Percentiles rank a stretch among this genome's conserved stretches.
Conservation (phyloP, 768 basidiomycete species). For the Chalciporus pseudorubinellus region DNA sequence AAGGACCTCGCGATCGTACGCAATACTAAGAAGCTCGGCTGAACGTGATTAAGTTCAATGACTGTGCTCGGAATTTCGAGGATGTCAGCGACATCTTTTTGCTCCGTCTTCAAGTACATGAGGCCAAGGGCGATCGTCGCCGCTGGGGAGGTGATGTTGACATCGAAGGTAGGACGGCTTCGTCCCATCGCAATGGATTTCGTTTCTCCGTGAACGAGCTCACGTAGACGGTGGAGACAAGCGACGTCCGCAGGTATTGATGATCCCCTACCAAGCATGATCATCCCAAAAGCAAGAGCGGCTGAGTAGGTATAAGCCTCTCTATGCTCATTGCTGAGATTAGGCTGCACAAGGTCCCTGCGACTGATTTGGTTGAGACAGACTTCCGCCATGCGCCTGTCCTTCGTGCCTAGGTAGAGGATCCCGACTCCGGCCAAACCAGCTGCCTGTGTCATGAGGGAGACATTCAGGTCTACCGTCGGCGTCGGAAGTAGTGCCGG, state of each 20-base stretch:
- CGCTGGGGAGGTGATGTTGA: slow-evolving; percentile 88
- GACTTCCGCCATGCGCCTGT: slow-evolving; percentile 90
- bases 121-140: slow-evolving; percentile 87
- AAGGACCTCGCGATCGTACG: slow-evolving; percentile 74
- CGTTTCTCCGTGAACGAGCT: slow-evolving; percentile 75
- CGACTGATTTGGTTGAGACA: slow-evolving; percentile 82
- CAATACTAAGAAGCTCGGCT: slow-evolving; percentile 82
- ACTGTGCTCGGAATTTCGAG: slow-evolving; percentile 80
- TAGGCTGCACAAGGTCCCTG: slow-evolving; percentile 73
- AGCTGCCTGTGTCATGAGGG: slow-evolving; percentile 85
- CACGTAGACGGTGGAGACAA: slow-evolving; percentile 63
- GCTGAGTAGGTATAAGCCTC: slow-evolving; percentile 91
- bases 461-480: slow-evolving; percentile 84
- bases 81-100: slow-evolving; percentile 83
- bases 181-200: slow-evolving; percentile 38
- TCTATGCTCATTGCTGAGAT: slow-evolving; percentile 82
- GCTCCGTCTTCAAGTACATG: slow-evolving; percentile 87
- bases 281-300: slow-evolving; percentile 91
- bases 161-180: slow-evolving; percentile 60
- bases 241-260: slow-evolving; percentile 74
- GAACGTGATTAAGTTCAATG: slow-evolving; percentile 77
- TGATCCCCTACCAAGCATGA: slow-evolving; percentile 89
- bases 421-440: slow-evolving; percentile 86
- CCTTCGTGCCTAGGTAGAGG: slow-evolving; percentile 83
- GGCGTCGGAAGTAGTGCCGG: slow-evolving; percentile 89